A percentile compares a stretch with the other conserved stretches of the same genome.
Conservation (phyloP, 441 rosid species). For the Gossypium gossypioides region DNA sequence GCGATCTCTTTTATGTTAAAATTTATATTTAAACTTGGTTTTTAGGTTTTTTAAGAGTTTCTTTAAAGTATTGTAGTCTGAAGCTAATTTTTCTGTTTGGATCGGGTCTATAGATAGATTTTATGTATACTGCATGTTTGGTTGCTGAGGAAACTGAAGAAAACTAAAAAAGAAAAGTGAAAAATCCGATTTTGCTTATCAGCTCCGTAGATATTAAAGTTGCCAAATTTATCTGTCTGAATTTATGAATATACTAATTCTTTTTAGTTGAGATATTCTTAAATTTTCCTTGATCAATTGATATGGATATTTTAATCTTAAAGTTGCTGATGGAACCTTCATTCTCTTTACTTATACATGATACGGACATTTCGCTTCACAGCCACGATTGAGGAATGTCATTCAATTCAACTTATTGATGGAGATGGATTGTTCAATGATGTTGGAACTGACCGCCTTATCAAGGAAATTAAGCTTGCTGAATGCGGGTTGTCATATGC, state of each 20-base stretch:
- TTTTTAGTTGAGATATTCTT: background rate
- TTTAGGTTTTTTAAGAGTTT: background rate
- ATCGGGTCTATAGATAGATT: conserved; percentile 5
- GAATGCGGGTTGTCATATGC: conserved; percentile 96
- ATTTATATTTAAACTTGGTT: background rate
- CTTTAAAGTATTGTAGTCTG: background rate
- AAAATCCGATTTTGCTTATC: background rate
- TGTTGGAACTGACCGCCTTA: conserved; percentile 57
- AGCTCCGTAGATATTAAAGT: background rate
- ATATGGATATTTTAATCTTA: background rate
- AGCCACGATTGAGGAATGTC: conserved; percentile 35
- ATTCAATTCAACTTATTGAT: conserved; percentile 86
- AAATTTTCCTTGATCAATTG: background rate
- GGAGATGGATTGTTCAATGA: conserved; percentile 79
- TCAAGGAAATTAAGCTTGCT: conserved; percentile 59
- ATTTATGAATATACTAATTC: background rate
- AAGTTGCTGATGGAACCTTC: background rate
- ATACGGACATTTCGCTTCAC: conserved; percentile 11
- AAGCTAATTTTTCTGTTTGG: conserved; percentile 5
- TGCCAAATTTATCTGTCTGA: background rate
- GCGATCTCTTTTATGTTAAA: background rate
- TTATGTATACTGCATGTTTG: conserved; percentile 11
- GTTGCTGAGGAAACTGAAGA: conserved; percentile 13
- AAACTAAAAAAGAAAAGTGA: background rate
- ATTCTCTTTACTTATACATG: conserved; percentile 10